Base-by-base conservation (phyloP, 495 filamentous ascomycete genomes). In the Penicillium paradoxum region DNA sequence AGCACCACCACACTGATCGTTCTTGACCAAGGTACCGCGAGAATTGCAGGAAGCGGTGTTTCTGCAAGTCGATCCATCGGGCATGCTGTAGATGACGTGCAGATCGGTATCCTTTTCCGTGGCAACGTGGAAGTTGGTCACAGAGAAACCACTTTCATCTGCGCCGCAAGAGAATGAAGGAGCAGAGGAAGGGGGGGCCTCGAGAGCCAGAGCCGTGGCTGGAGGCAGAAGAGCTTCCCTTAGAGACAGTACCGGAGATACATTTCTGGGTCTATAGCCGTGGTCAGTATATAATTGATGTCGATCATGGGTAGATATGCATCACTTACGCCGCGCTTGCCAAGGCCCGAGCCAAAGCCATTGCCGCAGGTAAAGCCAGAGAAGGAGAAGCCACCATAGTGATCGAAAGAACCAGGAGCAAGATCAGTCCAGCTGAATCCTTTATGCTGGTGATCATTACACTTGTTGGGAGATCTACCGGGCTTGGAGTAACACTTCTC, bases 1-100 rank as follows among this genome's bases (percentile, higher is more conserved):
- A 51, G 91, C 91, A 72, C 91, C 91, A 79, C 91, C 92, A 67
- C 91, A 97, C 75, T 96, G 90, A 53, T 76, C 81, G 77, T 96
- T 96, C 68, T 78, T 68, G 56, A 96, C 76, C 46, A 74, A 78
- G 45, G 83, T 82, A 61, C 87, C 88, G 21, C 74, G 73, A 42
- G 79, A 70, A 45, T 73, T 76, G 79, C 88, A 93, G 25, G 70
- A 58, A 49, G 79, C 73, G 34, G 77, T 82, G 68, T 90, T 84
- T 69, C 84, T 88, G 82, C 92, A 96, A 51, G 71, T 79, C 36
- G 81, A 83, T 51, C 84, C 85, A 65, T 90, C 86, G 3, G 83
- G 80, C 88, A 95, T 91, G 61, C 74, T 74, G 71, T 90, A 95
- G 74, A 87, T 78, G 72, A 95, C 88, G 68, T 91, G 80, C 48